Base-by-base conservation (phyloP, 805 yeast genomes). In the Ogataea allantospora region DNA sequence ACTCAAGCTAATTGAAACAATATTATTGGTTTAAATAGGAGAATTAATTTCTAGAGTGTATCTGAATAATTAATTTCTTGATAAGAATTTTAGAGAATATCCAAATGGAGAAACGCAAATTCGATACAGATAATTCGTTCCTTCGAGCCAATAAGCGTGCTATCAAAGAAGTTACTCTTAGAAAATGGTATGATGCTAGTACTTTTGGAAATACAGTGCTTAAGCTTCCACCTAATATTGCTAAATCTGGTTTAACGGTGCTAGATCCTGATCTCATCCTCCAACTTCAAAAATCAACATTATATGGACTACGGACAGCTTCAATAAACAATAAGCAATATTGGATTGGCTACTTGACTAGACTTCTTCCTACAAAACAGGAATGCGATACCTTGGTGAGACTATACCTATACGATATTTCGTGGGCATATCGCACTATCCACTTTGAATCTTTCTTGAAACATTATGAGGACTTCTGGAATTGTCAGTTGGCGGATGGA, bases 351-450 rank as follows among this genome's bases (percentile, higher is more conserved):
- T 31, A 29, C 20, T 28, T 44, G n/a, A 12, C 35, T 6, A 11
- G 24, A 12, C 30, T 44, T 15, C 30, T 44, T 13, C 48, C 48
- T 6, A 23, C 13, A 7, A 30, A 16, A 27, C 10, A 20, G 10
- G 44, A 44, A 21, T 42, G 46, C 28, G 42, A 38, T 12, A n/a
- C 42, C 23, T 24, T 44, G 22, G 44, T 44, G 18, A 18, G 16
- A 10, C 25, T 33, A 4, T 44, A 44, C 26, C 18, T 42, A 4
- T 17, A 30, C 10, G 41, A 42, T 6, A 35, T 42, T 7, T 33
- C 46, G 2, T 44, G 43, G 44, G 34, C 27, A 3, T 44, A 44
- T 32, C 27, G 46, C 2, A 30, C 35, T 7, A 16, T 42, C 8
- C 48, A 44, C 21, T 23, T 29, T 8, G 41, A 30, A 5, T 27